These are phyloP conservation scores for Vitis hybrid DNA, from an alignment of 177 flowering plant species.

Conservation along the genomic window DNA sequence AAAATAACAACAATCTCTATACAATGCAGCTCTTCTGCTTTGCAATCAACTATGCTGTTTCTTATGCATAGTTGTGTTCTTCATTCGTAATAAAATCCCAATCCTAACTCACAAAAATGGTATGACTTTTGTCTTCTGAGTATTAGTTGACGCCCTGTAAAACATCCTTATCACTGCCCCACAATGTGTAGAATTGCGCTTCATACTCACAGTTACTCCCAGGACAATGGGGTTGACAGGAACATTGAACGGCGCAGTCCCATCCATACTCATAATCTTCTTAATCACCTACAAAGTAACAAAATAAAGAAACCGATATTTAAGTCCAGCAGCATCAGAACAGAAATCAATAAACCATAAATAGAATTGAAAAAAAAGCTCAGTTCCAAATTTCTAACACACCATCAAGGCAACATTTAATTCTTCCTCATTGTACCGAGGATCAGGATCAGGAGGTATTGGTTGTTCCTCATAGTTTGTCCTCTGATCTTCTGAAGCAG, in stretches of 20 bases:
- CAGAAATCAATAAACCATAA: too few species aligned
- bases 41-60: too few species aligned
- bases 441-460: constrained; percentile 21
- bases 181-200: not conserved
- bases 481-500: constrained; percentile 33
- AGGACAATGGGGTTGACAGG: constrained; percentile 93
- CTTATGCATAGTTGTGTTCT: too few species aligned
- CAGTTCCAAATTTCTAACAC: constrained; percentile 8
- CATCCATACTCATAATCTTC: constrained; percentile 98
- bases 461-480: constrained; percentile 22
- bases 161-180: not conserved
- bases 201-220: constrained; percentile 84
- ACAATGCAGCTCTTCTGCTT: too few species aligned
- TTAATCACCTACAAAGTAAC: constrained; percentile 58
- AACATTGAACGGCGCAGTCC: constrained; percentile 91
- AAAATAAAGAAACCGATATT: too few species aligned
- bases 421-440: constrained; percentile 57
- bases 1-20: too few species aligned
- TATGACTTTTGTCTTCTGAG: too few species aligned
- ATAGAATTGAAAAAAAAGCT: not conserved
- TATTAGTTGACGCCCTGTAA: too few species aligned
- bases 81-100: too few species aligned
- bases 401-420: constrained; percentile 64
- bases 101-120: too few species aligned
- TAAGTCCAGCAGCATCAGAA: too few species aligned